Evolutionary conservation across 345 rosid genomes (phyloP), one percentile per base, ranked within the genome.

Genomic region (Brassica incana): DNA sequence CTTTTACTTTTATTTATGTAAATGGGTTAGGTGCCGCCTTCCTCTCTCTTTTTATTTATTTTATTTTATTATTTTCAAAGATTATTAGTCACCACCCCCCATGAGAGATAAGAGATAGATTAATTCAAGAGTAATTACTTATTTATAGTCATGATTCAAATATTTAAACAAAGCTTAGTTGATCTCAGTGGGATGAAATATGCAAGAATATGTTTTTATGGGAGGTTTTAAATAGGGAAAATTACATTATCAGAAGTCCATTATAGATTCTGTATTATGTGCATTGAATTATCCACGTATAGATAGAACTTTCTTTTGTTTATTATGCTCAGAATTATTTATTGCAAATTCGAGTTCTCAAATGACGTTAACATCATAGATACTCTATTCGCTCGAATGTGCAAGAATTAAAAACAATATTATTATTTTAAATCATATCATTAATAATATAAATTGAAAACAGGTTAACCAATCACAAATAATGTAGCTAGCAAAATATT

Each of bases 101-200:
- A 73, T 78, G 75, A 79, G 65, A 73, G 58, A 60, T 76, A 43
- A 33, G 78, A 48, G 73, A 79, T 23, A 23, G 25, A 23, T 0
- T 23, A 23, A 23, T 23, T 20, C 23, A 20, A 20, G 25, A 23
- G 65, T 79, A 16, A 69, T 80, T 50, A 80, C 75, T 74, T 74
- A 74, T 68, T 69, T 66, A 8, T 80, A 80, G 69, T 74, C 71
- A 74, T 80, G 71, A n/a, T 52, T 52, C 58, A 8, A n/a, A 52
- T 52, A 8, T 52, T 5, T 52, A n/a, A 52, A 52, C 20, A n/a
- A 52, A 52, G 16, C 16, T 52, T 52, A 52, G 58, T 52, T 52
- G 58, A 52, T 52, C 58, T n/a, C 58, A n/a, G 58, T 15, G 18
- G 58, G 58, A 52, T n/a, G 58, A 52, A 52, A 52, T n/a, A 52